Percentiles rank a stretch among this genome's conserved stretches.
phyloP scores from a whole-genome alignment of 139 green algal genomes.

The Chlamydomonas sp. region DNA sequence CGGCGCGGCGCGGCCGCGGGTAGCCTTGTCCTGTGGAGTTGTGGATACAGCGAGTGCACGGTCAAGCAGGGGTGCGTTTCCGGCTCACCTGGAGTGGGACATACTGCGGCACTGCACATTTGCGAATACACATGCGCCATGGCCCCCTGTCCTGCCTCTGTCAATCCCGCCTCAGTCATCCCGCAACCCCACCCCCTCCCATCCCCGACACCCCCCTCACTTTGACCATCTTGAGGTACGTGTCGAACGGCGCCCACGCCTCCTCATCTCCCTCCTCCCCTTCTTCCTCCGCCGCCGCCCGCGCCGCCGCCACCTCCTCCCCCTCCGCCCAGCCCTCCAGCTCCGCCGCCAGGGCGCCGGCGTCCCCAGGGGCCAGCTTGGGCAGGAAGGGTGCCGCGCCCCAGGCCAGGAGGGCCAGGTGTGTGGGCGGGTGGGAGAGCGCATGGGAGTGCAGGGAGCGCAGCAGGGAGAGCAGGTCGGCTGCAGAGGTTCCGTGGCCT shows the following conservation, averaged over 20 bases:
- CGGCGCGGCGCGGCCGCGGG: constrained; percentile 7
- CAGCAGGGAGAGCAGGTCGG: constrained; percentile 26
- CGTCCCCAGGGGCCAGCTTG: constrained; percentile 27
- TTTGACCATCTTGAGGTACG: too few species aligned
- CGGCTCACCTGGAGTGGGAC: too few species aligned
- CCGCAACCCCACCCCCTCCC: too few species aligned
- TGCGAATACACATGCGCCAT: too few species aligned
- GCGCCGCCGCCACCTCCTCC: too few species aligned
- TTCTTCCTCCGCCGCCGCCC: not conserved
- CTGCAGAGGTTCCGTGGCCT: constrained; percentile 18
- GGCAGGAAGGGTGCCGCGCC: constrained; percentile 16
- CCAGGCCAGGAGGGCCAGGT: constrained; percentile 35
- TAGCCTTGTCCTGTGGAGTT: constrained; percentile 14
- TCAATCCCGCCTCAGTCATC: too few species aligned
- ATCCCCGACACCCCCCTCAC: too few species aligned
- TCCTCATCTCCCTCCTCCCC: not conserved
- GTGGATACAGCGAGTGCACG: too few species aligned
- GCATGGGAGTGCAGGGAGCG: constrained; percentile 7
- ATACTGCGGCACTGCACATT: too few species aligned
- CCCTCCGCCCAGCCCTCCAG: constrained; percentile 11
- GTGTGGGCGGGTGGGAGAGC: not conserved
- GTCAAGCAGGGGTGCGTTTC: too few species aligned
- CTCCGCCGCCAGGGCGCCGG: constrained; percentile 9
- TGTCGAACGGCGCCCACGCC: not conserved
- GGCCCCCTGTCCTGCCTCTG: too few species aligned